Conservation (phyloP, 148 eudicot species). For the Camellia lanceoleosa region DNA sequence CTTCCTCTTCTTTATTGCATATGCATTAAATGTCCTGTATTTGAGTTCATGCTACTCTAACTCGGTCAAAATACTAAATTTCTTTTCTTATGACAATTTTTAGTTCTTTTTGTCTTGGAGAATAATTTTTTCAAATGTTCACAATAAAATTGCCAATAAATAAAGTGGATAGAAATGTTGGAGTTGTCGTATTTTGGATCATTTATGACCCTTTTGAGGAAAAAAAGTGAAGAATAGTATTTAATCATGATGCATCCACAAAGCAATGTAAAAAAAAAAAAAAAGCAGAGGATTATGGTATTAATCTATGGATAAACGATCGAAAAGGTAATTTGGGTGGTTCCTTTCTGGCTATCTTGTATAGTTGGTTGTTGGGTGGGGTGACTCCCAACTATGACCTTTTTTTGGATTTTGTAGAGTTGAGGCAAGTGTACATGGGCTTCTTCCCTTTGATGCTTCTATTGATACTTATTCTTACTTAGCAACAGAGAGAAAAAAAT, state of each 20-base stretch:
- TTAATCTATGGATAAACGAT: not conserved
- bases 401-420: not conserved
- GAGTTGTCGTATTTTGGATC: not conserved
- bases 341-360: not conserved
- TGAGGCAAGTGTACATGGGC: not conserved
- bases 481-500: too few relatives aligned
- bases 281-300: not conserved
- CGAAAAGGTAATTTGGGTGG: not conserved
- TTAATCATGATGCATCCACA: not conserved
- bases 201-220: not conserved
- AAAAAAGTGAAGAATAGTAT: not conserved
- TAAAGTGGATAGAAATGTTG: not conserved
- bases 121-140: not conserved
- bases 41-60: slow-evolving; percentile 1
- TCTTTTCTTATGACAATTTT: not conserved
- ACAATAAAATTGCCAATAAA: not conserved
- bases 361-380: not conserved
- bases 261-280: not conserved
- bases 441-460: slow-evolving; percentile 5
- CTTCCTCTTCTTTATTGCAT: not conserved
- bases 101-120: not conserved
- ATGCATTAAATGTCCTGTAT: not conserved
- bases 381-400: not conserved
- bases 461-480: not conserved
- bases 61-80: not conserved